These are phyloP conservation scores for Phytophthora podocarpi DNA, from an alignment of 352 stramenopile genomes.

Conservation along the genomic window DNA sequence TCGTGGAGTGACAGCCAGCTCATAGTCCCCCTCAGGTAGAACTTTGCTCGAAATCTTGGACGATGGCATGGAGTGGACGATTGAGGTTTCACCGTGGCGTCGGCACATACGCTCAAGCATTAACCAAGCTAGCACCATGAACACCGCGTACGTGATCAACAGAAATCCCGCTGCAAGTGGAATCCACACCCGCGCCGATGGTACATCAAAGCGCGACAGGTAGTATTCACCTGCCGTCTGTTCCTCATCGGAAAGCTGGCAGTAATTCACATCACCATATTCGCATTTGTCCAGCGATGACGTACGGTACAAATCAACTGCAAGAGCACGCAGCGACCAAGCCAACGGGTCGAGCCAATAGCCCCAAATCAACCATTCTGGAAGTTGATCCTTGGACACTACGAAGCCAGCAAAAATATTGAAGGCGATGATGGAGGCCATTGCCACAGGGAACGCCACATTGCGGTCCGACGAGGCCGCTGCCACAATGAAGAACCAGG, in stretches of 20 bases:
- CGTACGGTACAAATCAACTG: constrained; percentile 10
- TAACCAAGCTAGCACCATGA: constrained; percentile 17
- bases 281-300: constrained; percentile 9
- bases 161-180: constrained; percentile 7
- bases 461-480: constrained; percentile 28
- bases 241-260: not conserved
- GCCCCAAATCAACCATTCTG: constrained; percentile 47
- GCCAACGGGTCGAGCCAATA: constrained; percentile 37
- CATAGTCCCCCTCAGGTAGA: not conserved
- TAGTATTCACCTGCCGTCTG: constrained; percentile 13
- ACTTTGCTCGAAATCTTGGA: not conserved
- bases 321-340: constrained; percentile 18
- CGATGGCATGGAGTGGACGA: not conserved
- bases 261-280: constrained; percentile 9
- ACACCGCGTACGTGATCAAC: constrained; percentile 8
- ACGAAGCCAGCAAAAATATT: constrained; percentile 52
- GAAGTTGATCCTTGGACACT: constrained; percentile 37
- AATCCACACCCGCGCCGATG: constrained; percentile 12
- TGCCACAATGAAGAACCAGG: constrained; percentile 33
- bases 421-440: constrained; percentile 34
- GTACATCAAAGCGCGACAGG: constrained; percentile 7
- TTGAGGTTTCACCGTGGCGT: constrained; percentile 5
- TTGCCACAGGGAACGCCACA: constrained; percentile 39
- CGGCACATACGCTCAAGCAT: constrained; percentile 19
- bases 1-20: constrained; percentile 4